Evolutionary conservation across 192 early-diverging fungal species (phyloP).

Genomic region (Coemansia furcata): DNA sequence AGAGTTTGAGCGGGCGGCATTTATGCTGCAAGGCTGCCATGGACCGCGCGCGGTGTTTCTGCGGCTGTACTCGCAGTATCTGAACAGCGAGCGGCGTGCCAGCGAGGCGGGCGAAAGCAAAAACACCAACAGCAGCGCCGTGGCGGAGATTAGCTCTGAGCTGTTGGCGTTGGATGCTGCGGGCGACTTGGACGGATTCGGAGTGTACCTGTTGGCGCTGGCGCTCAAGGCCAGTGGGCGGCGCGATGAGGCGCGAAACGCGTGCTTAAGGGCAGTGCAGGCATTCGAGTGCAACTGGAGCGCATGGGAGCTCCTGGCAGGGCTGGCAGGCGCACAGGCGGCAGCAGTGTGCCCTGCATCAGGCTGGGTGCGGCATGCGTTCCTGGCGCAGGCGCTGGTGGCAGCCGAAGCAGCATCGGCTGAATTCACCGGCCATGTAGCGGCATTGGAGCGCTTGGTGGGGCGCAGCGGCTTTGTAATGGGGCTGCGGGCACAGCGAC

Average conservation of each 20-base stretch:
- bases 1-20: conserved; percentile 67
- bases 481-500: conserved; percentile 59
- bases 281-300: conserved; percentile 86
- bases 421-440: conserved; percentile 29
- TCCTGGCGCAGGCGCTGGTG: conserved; percentile 58
- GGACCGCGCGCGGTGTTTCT: conserved; percentile 66
- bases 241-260: conserved; percentile 47
- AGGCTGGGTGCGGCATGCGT: conserved; percentile 52
- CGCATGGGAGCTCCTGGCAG: conserved; percentile 77
- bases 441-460: conserved; percentile 55
- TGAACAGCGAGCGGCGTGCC: conserved; percentile 53
- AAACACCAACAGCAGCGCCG: not conserved
- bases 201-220: conserved; percentile 35
- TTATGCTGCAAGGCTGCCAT: conserved; percentile 49
- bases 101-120: conserved; percentile 10
- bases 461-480: conserved; percentile 64
- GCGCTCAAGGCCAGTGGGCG: conserved; percentile 30
- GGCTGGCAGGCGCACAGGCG: conserved; percentile 10
- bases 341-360: not conserved
- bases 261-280: conserved; percentile 65
- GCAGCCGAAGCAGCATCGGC: conserved; percentile 38
- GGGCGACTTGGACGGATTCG: conserved; percentile 31
- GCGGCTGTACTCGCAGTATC: conserved; percentile 73
- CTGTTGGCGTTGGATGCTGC: conserved; percentile 17
- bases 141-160: conserved; percentile 40